A percentile compares a stretch with the other conserved stretches of the same genome.
Evolutionary conservation across 495 filamentous ascomycete species (phyloP).

Genomic region (Pseudoneurospora amorphoporcata): DNA sequence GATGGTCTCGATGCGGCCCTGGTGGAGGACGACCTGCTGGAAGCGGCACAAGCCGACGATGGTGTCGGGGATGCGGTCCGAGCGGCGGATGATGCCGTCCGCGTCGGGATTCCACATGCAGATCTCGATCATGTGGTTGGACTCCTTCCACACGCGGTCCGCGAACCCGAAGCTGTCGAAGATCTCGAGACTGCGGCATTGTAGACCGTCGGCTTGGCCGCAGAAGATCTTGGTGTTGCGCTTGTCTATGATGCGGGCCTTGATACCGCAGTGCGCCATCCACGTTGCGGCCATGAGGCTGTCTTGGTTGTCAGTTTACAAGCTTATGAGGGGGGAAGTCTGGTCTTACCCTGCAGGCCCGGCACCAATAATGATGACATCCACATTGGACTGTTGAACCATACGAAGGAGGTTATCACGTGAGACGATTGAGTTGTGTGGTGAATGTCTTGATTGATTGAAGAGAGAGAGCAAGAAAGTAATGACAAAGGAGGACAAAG

Average conservation of each 20-base stretch:
- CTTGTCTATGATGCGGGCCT: constrained; percentile 54
- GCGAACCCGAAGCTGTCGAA: constrained; percentile 58
- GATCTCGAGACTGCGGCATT: constrained; percentile 48
- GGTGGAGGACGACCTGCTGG: constrained; percentile 44
- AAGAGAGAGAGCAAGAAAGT: too few relatives aligned
- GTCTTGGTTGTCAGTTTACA: too few relatives aligned
- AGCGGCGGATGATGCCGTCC: constrained; percentile 43
- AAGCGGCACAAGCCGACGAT: constrained; percentile 42
- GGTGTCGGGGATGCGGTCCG: constrained; percentile 40
- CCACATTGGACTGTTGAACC: too few relatives aligned
- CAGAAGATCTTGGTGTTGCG: constrained; percentile 23
- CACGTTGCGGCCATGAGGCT: constrained; percentile 51
- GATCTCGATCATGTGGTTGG: constrained; percentile 41
- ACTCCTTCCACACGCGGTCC: constrained; percentile 50
- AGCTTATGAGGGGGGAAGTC: too few relatives aligned
- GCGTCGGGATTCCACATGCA: constrained; percentile 37
- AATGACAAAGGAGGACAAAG: too few relatives aligned
- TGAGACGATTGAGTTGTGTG: too few relatives aligned
- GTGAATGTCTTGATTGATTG: too few relatives aligned
- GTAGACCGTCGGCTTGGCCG: constrained; percentile 19
- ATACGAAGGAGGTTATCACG: too few relatives aligned
- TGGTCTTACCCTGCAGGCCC: too few relatives aligned
- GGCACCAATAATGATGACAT: too few relatives aligned
- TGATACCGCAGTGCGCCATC: constrained; percentile 49
- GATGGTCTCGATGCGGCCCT: constrained; percentile 48